Evolutionary conservation across 768 basidiomycete genomes (phyloP).

Genomic region (Mycena olivaceomarginata): DNA sequence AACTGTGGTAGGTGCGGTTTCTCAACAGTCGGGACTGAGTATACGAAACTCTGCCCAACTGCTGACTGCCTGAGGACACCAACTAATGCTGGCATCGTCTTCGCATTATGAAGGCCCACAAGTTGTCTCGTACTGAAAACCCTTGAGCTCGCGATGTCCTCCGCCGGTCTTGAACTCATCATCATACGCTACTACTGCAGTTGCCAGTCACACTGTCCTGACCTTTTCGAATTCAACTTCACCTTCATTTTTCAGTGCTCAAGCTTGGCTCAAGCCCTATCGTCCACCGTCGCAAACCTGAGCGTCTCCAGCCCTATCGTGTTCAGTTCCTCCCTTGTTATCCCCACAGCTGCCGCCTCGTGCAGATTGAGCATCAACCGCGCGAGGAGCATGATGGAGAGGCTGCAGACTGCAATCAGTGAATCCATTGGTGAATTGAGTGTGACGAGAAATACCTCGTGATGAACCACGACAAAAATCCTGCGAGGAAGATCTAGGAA

Average conservation of each 20-base stretch:
- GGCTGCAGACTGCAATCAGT: constrained; percentile 15
- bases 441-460: constrained; percentile 13
- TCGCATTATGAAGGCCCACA: too few relatives aligned
- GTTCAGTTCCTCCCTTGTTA: constrained; percentile 3
- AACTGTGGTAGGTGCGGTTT: too few relatives aligned
- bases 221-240: constrained; percentile 22
- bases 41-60: too few relatives aligned
- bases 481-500: constrained; percentile 12
- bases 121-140: too few relatives aligned
- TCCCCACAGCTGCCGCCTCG: constrained; percentile 27
- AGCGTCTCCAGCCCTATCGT: constrained; percentile 17
- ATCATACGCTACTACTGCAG: constrained; percentile 5
- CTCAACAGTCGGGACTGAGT: too few relatives aligned
- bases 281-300: constrained; percentile 21
- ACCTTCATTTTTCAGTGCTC: constrained; percentile 23
- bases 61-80: too few relatives aligned
- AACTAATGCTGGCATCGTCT: too few relatives aligned
- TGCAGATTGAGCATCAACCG: constrained; percentile 30
- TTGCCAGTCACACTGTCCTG: constrained; percentile 7
- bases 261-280: constrained; percentile 1
- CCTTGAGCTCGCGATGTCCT: background rate
- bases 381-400: constrained; percentile 8
- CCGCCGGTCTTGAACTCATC: background rate
- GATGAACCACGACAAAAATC: constrained; percentile 23
- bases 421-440: constrained; percentile 9